Evolutionary conservation across 768 basidiomycete species (phyloP).

Genomic region (Naganishia vaughanmartiniae): DNA sequence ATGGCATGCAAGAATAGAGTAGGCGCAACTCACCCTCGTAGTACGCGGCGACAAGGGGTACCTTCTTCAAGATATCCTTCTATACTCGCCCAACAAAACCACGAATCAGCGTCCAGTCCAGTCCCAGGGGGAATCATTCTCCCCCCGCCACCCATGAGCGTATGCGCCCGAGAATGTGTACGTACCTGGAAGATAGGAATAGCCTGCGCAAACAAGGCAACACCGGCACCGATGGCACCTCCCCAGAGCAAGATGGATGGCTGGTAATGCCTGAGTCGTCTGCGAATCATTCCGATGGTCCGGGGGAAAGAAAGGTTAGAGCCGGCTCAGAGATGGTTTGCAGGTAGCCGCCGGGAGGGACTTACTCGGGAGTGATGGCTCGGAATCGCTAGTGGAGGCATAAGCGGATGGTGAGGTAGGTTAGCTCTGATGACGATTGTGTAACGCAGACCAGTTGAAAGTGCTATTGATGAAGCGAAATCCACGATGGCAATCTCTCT

Average conservation of each 20-base stretch:
- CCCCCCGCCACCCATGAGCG: neutral
- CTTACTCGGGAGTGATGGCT: conserved; percentile 41
- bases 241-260: conserved; percentile 39
- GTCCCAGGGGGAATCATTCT: neutral
- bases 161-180: neutral
- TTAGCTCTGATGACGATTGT: neutral
- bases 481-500: no score
- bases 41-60: conserved; percentile 45
- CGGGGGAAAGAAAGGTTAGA: neutral
- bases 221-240: conserved; percentile 39
- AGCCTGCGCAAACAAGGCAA: conserved; percentile 43
- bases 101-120: neutral
- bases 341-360: conserved; percentile 11
- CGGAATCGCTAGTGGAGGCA: conserved; percentile 7
- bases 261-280: conserved; percentile 9
- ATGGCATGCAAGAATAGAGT: neutral
- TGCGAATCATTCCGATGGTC: neutral
- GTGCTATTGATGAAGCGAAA: no score
- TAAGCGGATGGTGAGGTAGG: neutral
- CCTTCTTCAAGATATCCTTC: conserved; percentile 47
- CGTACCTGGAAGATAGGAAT: conserved; percentile 42
- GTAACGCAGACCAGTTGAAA: neutral
- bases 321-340: neutral
- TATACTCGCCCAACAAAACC: conserved; percentile 17
- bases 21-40: conserved; percentile 34